A percentile compares a stretch with the other conserved stretches of the same genome.
Conservation (phyloP, 192 early-diverging fungal genomes). For the Backusella mclennaniae region DNA sequence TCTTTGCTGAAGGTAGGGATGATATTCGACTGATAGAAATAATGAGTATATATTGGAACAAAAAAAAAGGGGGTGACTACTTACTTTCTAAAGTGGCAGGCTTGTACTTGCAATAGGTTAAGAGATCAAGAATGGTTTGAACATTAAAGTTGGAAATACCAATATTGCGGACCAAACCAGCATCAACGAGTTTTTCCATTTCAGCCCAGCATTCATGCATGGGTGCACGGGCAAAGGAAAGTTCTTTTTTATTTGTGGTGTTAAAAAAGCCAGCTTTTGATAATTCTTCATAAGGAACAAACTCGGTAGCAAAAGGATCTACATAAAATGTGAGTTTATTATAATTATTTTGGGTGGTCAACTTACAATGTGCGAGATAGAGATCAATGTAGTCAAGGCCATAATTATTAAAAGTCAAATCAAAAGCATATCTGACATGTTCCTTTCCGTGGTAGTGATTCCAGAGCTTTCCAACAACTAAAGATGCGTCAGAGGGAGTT, state of each 20-base stretch:
- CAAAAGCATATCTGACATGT: constrained; percentile 51
- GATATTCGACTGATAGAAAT: constrained; percentile 53
- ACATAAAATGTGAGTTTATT: background rate
- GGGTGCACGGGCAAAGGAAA: constrained; percentile 41
- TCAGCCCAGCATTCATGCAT: constrained; percentile 66
- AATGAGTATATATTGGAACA: background rate
- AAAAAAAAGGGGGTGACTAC: background rate
- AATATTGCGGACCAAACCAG: constrained; percentile 54
- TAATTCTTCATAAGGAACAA: background rate
- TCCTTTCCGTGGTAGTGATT: constrained; percentile 57
- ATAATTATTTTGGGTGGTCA: background rate
- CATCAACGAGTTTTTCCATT: constrained; percentile 69
- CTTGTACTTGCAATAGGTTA: constrained; percentile 57
- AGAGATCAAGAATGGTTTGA: constrained; percentile 46
- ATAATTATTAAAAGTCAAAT: constrained; percentile 49
- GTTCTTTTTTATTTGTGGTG: constrained; percentile 13
- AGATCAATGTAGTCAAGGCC: constrained; percentile 63
- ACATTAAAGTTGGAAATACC: constrained; percentile 74
- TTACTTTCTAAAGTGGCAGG: constrained; percentile 66
- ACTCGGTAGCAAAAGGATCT: background rate
- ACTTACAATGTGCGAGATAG: constrained; percentile 64
- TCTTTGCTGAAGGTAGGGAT: constrained; percentile 70
- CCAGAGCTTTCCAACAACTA: constrained; percentile 55
- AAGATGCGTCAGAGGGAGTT: background rate
- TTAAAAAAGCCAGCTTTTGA: constrained; percentile 30